A percentile compares a stretch with the other conserved stretches of the same genome.
phyloP scores from a whole-genome alignment of 2,329 filamentous ascomycete species.

The Chaetothyriales sp. region DNA sequence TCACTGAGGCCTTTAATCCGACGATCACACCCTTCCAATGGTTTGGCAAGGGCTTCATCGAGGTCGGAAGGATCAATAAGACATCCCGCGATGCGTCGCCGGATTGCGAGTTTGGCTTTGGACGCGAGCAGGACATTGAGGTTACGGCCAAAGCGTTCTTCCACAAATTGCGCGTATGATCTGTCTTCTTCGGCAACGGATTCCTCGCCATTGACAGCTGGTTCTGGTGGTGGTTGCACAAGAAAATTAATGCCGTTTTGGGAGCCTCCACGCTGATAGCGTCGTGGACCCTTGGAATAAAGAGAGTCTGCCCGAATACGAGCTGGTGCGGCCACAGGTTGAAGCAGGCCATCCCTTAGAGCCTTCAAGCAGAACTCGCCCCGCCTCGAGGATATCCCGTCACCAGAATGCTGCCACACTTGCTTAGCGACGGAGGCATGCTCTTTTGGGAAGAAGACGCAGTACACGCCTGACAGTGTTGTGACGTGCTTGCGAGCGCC shows the following conservation, averaged over 20 bases:
- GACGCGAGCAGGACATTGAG: constrained; percentile 65
- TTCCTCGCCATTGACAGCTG: constrained; percentile 24
- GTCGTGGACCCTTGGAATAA: constrained; percentile 55
- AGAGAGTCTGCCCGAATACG: constrained; percentile 17
- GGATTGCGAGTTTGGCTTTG: constrained; percentile 74
- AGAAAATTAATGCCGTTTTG: constrained; percentile 28
- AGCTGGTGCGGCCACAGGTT: constrained; percentile 21
- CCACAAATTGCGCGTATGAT: constrained; percentile 70
- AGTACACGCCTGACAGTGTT: constrained; percentile 50
- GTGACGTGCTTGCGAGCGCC: constrained; percentile 35
- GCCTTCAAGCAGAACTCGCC: constrained; percentile 77
- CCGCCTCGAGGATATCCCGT: constrained; percentile 78
- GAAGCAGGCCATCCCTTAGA: constrained; percentile 53
- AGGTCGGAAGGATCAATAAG: constrained; percentile 60
- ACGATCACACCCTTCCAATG: constrained; percentile 21
- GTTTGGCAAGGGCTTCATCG: constrained; percentile 40
- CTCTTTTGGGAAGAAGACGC: constrained; percentile 56
- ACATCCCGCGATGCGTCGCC: constrained; percentile 75
- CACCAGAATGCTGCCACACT: constrained; percentile 94
- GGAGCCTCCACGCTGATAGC: constrained; percentile 57
- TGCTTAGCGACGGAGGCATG: constrained; percentile 66
- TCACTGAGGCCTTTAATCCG: constrained; percentile 53
- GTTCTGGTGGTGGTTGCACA: constrained; percentile 6
- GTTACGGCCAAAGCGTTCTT: constrained; percentile 89
- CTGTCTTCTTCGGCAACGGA: constrained; percentile 30